These are phyloP conservation scores for Cyphellophora europaea DNA, from an alignment of 2,329 filamentous ascomycete species.

Conservation along the genomic window DNA sequence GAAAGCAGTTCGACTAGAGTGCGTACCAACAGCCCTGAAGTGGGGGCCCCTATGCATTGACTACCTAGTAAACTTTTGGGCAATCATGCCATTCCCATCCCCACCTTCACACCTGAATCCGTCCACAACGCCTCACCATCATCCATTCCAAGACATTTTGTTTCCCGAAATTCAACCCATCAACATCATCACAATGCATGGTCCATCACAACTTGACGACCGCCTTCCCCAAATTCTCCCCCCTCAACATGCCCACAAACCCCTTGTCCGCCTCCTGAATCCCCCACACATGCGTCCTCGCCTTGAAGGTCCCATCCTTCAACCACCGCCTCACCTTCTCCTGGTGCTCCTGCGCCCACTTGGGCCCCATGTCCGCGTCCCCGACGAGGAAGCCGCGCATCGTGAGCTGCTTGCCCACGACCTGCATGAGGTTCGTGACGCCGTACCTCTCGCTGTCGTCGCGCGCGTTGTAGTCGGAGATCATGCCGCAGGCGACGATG, in stretches of 20 bases:
- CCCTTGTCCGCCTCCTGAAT: conserved; percentile 70
- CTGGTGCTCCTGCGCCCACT: conserved; percentile 62
- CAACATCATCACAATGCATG: too few species aligned
- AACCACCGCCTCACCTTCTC: conserved; percentile 69
- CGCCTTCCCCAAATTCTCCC: conserved; percentile 81
- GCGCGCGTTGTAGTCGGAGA: conserved; percentile 64
- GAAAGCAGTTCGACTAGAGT: too few species aligned
- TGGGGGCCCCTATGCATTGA: too few species aligned
- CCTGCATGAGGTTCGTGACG: conserved; percentile 54
- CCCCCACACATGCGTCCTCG: conserved; percentile 59
- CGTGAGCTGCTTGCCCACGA: conserved; percentile 58
- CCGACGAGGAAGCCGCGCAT: conserved; percentile 68
- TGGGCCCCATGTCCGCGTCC: conserved; percentile 56
- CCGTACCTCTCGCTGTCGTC: conserved; percentile 49
- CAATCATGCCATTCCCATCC: too few species aligned
- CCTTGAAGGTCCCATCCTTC: conserved; percentile 64
- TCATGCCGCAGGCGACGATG: conserved; percentile 30
- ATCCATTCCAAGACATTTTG: too few species aligned
- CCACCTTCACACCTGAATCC: too few species aligned
- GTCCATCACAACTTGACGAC: conserved; percentile 51
- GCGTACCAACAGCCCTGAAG: too few species aligned
- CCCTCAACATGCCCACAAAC: conserved; percentile 63
- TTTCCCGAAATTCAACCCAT: too few species aligned
- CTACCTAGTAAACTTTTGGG: too few species aligned
- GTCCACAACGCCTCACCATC: too few species aligned